Evolutionary conservation across 495 filamentous ascomycete genomes (phyloP).

Genomic region (Aspergillus incahuasiensis): DNA sequence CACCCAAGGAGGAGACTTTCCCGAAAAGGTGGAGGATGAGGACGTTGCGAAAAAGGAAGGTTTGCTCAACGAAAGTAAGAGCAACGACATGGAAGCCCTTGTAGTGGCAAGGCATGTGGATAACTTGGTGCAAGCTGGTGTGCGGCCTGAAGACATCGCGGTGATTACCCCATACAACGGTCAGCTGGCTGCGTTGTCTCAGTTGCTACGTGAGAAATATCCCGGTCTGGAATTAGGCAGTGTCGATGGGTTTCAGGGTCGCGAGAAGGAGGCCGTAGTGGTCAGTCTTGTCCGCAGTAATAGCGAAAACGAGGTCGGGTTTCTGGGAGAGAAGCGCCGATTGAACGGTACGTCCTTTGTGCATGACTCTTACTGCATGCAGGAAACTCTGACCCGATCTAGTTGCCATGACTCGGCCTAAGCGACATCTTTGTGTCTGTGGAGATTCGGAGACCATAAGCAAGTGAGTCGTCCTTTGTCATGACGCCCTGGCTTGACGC

Average conservation of each 20-base stretch:
- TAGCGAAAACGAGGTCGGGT: conserved; percentile 78
- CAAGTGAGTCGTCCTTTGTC: conserved; percentile 49
- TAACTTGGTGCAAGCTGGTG: conserved; percentile 69
- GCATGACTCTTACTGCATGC: not conserved
- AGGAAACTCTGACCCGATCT: conserved; percentile 3
- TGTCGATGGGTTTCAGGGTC: conserved; percentile 94
- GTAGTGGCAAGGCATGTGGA: conserved; percentile 73
- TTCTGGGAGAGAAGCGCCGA: conserved; percentile 86
- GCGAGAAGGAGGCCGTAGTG: conserved; percentile 94
- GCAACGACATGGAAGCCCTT: conserved; percentile 85
- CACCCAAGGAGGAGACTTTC: conserved; percentile 90
- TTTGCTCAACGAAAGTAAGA: conserved; percentile 79
- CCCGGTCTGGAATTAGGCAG: conserved; percentile 86
- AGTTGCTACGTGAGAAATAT: conserved; percentile 69
- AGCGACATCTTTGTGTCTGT: conserved; percentile 82
- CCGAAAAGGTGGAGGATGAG: conserved; percentile 54
- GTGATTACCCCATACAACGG: conserved; percentile 97
- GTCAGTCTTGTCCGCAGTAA: conserved; percentile 91
- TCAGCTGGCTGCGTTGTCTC: conserved; percentile 74
- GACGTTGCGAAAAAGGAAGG: conserved; percentile 47
- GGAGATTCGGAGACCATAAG: conserved; percentile 91
- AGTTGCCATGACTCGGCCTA: conserved; percentile 95
- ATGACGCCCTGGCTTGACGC: not conserved
- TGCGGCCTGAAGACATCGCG: conserved; percentile 77
- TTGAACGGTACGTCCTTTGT: conserved; percentile 64